Base-by-base conservation (phyloP, 2,329 filamentous ascomycete genomes). In the Cordyceps cateniannulata region DNA sequence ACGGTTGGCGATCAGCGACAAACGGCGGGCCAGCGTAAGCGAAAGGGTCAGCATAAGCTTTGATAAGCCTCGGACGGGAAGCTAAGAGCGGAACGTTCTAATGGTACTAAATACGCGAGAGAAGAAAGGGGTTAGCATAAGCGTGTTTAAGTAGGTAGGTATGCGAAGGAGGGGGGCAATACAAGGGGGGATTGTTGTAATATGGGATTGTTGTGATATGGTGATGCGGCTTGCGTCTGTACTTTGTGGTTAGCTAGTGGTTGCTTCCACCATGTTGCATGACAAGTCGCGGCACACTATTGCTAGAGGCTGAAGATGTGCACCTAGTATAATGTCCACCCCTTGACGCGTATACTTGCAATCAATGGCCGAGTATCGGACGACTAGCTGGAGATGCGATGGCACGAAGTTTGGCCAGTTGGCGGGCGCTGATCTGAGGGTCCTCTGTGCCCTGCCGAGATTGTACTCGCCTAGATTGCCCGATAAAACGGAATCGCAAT, bases 31-130 rank as follows among this genome's bases (percentile, higher is more conserved):
- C 32, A 54, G 58, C 42, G 24, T 60, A 60, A 60, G 50, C 58
- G 54, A 40, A 50, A 55, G 20, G 38, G 50, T 60, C 58, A 60
- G 50, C 58, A 54, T 60, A 45, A 54, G 50, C 58, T 42, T 54
- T 54, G 25, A 48, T 49, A 60, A 60, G 58, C 58, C 58, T n/a
- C 12, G 38, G 32, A 59, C 20, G 48, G 56, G 20, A 51, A 8
- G 7, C 40, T 35, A 20, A 22, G 29, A 16, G 14, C 6, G 40
- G 22, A 16, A 25, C 16, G 12, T 27, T 32, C 25, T 16, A 48
- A 53, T 16, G 49, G 40, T 25, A 45, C 18, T 29, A 35, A 49
- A 27, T 16, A 16, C 7, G 42, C n/a, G 42, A 22, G 10, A 22
- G 14, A 14, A 45, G 20, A 20, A 14, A 7, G 25, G 24, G 38